These are phyloP conservation scores for Tilletia horrida DNA, from an alignment of 1,284 basidiomycete species.

Conservation along the genomic window DNA sequence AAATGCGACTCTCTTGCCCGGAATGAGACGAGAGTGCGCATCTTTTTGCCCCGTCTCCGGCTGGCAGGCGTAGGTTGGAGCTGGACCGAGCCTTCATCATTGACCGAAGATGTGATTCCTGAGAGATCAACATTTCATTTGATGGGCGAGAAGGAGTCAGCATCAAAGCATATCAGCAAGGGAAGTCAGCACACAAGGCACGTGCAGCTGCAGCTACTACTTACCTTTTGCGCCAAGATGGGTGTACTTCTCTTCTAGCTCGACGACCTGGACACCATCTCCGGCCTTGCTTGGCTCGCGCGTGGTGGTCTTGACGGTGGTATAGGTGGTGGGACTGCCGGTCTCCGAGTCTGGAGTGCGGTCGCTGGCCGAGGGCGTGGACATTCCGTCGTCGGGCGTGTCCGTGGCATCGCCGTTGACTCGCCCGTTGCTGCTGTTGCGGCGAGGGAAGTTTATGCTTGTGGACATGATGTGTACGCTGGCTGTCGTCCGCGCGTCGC, in stretches of 20 bases:
- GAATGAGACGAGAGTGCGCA: conserved; percentile 46
- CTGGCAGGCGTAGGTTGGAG: conserved; percentile 34
- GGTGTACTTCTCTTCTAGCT: neutral
- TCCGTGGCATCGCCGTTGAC: neutral
- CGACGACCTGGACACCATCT: conserved; percentile 8
- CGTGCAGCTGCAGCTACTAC: neutral
- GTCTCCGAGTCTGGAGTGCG: neutral
- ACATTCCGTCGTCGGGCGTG: too few species aligned
- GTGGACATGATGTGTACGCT: too few species aligned
- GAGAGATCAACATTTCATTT: too few species aligned
- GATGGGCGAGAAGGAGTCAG: neutral
- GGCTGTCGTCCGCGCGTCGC: too few species aligned
- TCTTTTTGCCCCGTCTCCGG: conserved; percentile 15
- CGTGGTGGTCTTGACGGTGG: conserved; percentile 3
- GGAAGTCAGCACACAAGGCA: neutral
- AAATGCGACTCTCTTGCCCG: conserved; percentile 36
- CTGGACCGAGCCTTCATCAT: conserved; percentile 37
- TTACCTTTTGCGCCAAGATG: conserved; percentile 35
- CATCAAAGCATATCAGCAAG: neutral
- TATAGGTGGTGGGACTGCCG: neutral
- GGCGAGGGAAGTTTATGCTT: too few species aligned
- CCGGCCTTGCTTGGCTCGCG: neutral
- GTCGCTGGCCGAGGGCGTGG: neutral
- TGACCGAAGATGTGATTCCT: conserved; percentile 31
- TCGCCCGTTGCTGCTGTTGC: neutral